Evolutionary conservation across 352 stramenopile species (phyloP), one percentile per base, ranked within the genome.

Genomic region (Phytophthora constricta): DNA sequence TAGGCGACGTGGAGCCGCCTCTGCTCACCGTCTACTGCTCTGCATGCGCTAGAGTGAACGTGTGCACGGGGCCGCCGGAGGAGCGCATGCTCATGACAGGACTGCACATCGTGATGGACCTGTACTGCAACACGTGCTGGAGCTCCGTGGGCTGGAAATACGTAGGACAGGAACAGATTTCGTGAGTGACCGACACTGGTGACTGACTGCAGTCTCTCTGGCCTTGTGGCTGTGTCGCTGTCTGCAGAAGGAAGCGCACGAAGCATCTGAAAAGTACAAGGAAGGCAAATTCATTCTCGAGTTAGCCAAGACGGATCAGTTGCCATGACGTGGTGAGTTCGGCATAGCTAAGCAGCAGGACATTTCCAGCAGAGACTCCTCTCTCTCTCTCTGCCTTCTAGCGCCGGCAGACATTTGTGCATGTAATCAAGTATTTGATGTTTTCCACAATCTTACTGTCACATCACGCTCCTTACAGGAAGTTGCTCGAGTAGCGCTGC

Each of bases 201-300:
- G 28, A 27, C 42, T 56, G 27, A 62, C 26, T 48, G 7, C 14
- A 9, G 5, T 43, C 23, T 54, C n/a, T n/a, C n/a, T 54, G 22
- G 14, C 52, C 13, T 52, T 54, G 22, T 19, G 22, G 8, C 16
- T 50, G 23, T 61, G 39, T 3, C 56, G 20, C 28, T 59, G 26
- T 43, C 54, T 71, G 7, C 66, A 94, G 84, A 86, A 93, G 65
- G 95, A 95, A 67, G 95, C 95, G 34, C 95, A 98, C 60, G 92
- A 98, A 54, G 74, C 84, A 41, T 93, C 76, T 67, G 90, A 98
- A 75, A 98, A 97, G 72, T 99, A 98, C 83, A 99, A 99, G 73
- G 94, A 98, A 77, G 95, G 95, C 61, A 98, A 98, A 65, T 98
- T 95, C 77, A 98, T 99, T 72, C 90, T 99, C 60, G 95, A 99